Evolutionary conservation across 352 stramenopile genomes (phyloP).

Genomic region (Thalassiosira ordinaria): DNA sequence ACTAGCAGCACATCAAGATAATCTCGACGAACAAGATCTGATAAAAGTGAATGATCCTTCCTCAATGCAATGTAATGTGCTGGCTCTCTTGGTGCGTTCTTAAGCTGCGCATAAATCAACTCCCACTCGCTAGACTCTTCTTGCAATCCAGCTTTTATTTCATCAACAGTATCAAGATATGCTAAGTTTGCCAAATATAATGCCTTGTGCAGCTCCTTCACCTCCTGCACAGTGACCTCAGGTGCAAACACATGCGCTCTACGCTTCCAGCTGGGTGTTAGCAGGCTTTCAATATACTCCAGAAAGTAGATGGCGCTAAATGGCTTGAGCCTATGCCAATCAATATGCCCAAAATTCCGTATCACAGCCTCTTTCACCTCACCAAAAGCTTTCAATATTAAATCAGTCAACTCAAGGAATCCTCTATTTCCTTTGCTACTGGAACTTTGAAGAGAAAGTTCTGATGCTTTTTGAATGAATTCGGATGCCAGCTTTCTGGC

Average conservation of each 20-base stretch:
- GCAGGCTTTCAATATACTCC: constrained; percentile 33
- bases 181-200: constrained; percentile 44
- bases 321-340: constrained; percentile 26
- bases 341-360: constrained; percentile 39
- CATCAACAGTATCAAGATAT: constrained; percentile 27
- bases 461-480: constrained; percentile 27
- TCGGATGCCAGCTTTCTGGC: not conserved
- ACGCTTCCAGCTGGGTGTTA: constrained; percentile 41
- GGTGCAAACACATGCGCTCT: constrained; percentile 21
- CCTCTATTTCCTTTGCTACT: constrained; percentile 9
- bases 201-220: constrained; percentile 41
- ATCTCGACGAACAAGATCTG: constrained; percentile 8
- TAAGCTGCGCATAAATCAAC: constrained; percentile 38
- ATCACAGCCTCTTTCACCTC: constrained; percentile 17
- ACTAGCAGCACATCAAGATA: constrained; percentile 41
- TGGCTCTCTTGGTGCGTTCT: constrained; percentile 22
- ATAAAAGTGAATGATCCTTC: constrained; percentile 12
- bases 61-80: constrained; percentile 40
- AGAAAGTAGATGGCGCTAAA: constrained; percentile 32
- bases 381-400: constrained; percentile 21
- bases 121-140: constrained; percentile 29
- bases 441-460: constrained; percentile 23
- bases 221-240: constrained; percentile 6
- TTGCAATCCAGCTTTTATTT: constrained; percentile 16
- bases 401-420: constrained; percentile 8